phyloP scores from a whole-genome alignment of 306 rosid species.

The Castanea mollissima region DNA sequence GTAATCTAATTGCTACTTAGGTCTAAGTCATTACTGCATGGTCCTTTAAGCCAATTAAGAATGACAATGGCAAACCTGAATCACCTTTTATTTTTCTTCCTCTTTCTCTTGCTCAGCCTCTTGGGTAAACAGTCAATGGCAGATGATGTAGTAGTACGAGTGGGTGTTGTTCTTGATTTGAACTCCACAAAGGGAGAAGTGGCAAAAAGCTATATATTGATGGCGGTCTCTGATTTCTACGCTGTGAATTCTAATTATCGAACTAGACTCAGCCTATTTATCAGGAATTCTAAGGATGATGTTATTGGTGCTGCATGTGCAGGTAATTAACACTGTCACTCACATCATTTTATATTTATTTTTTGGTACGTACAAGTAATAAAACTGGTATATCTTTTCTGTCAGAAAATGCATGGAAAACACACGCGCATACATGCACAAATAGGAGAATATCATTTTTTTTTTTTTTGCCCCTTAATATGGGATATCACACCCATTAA shows the following conservation, averaged over 20 bases:
- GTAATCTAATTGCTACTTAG: too few relatives aligned
- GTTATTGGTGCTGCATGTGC: constrained; percentile 30
- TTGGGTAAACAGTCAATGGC: constrained; percentile 1
- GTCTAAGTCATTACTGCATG: too few relatives aligned
- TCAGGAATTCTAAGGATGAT: constrained; percentile 10
- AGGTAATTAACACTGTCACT: constrained; percentile 8
- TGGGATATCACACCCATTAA: too few relatives aligned
- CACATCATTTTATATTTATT: too few relatives aligned
- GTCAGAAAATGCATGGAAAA: too few relatives aligned
- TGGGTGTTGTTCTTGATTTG: constrained; percentile 30
- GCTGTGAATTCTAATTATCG: neutral
- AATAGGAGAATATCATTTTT: too few relatives aligned
- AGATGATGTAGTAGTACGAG: neutral
- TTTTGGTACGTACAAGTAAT: too few relatives aligned
- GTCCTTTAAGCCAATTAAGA: too few relatives aligned
- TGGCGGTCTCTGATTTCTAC: constrained; percentile 33
- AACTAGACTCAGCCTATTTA: constrained; percentile 9
- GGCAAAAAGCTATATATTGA: constrained; percentile 15
- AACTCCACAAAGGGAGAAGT: constrained; percentile 11
- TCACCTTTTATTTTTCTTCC: neutral
- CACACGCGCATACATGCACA: too few relatives aligned
- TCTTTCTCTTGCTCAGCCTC: neutral
- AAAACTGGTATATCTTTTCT: too few relatives aligned
- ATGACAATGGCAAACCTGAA: neutral
- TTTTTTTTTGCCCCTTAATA: too few relatives aligned